These are phyloP conservation scores for Urtica urens DNA, from an alignment of 306 rosid genomes.

Conservation along the genomic window DNA sequence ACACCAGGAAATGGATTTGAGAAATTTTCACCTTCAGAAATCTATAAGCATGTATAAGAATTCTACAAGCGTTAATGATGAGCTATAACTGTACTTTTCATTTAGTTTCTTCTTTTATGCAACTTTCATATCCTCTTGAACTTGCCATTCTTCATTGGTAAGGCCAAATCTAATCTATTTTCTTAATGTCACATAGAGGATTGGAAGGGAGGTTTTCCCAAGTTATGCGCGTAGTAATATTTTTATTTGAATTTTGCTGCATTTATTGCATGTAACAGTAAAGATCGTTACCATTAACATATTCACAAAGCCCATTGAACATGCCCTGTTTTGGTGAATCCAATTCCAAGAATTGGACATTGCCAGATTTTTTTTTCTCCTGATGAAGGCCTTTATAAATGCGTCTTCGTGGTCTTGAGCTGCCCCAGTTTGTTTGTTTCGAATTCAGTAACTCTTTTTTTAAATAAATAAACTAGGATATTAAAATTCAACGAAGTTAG, in stretches of 20 bases:
- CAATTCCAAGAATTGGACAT: conserved; percentile 72
- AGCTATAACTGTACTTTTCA: neutral
- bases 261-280: conserved; percentile 5
- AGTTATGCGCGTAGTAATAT: neutral
- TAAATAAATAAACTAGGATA: neutral
- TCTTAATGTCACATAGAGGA: too few relatives aligned
- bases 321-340: conserved; percentile 50
- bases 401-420: conserved; percentile 54
- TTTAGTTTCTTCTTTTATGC: too few relatives aligned
- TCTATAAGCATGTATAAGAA: neutral
- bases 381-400: conserved; percentile 28
- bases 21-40: conserved; percentile 33
- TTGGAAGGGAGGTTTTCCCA: neutral
- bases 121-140: too few relatives aligned
- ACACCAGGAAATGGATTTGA: conserved; percentile 29
- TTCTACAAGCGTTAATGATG: neutral
- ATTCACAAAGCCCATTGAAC: conserved; percentile 36
- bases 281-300: conserved; percentile 41
- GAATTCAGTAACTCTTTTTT: neutral
- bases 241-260: neutral
- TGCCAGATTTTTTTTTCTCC: conserved; percentile 36
- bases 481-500: neutral
- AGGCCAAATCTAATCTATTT: too few relatives aligned
- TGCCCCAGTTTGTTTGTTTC: conserved; percentile 31
- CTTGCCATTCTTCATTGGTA: neutral